Percentiles rank a stretch among this genome's conserved stretches.
These are phyloP conservation scores for Lagenidium sp. DNA, from an alignment of 352 stramenopile species.

Conservation along the genomic window DNA sequence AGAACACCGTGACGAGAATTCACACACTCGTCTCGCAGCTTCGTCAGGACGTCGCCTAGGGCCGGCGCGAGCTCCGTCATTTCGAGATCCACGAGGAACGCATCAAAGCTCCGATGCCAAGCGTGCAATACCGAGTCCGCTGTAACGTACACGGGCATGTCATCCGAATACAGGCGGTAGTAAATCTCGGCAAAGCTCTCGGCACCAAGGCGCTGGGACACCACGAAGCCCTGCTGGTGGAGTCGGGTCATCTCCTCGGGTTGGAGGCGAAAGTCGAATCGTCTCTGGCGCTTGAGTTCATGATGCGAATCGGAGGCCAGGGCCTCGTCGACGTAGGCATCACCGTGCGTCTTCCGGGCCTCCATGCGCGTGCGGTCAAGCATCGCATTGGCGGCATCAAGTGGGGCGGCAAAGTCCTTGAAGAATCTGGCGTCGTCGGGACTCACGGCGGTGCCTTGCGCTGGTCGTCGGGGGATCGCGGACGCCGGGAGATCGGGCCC, in stretches of 20 bases:
- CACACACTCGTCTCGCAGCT: background rate
- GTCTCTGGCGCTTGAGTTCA: constrained; percentile 6
- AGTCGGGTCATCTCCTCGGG: constrained; percentile 6
- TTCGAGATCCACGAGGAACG: constrained; percentile 15
- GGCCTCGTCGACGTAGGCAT: too few species aligned
- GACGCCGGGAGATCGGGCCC: too few species aligned
- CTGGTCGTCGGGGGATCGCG: too few species aligned
- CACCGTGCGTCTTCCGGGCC: too few species aligned
- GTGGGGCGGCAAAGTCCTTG: too few species aligned
- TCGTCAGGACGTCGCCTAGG: constrained; percentile 1
- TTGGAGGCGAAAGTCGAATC: constrained; percentile 14
- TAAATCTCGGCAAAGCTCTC: constrained; percentile 20
- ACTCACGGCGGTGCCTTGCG: too few species aligned
- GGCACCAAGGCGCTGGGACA: constrained; percentile 8
- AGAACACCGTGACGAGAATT: too few species aligned
- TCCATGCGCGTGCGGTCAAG: too few species aligned
- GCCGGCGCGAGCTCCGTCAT: constrained; percentile 7
- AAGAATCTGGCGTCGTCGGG: too few species aligned
- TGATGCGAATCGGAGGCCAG: too few species aligned
- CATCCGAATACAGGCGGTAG: constrained; percentile 18
- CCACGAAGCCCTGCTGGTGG: constrained; percentile 9
- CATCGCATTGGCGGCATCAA: too few species aligned
- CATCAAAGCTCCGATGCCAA: constrained; percentile 22
- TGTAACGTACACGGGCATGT: constrained; percentile 21
- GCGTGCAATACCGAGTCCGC: constrained; percentile 22